These are phyloP conservation scores for Penicillium capsulatum DNA, from an alignment of 2,329 filamentous ascomycete species.

Conservation along the genomic window DNA sequence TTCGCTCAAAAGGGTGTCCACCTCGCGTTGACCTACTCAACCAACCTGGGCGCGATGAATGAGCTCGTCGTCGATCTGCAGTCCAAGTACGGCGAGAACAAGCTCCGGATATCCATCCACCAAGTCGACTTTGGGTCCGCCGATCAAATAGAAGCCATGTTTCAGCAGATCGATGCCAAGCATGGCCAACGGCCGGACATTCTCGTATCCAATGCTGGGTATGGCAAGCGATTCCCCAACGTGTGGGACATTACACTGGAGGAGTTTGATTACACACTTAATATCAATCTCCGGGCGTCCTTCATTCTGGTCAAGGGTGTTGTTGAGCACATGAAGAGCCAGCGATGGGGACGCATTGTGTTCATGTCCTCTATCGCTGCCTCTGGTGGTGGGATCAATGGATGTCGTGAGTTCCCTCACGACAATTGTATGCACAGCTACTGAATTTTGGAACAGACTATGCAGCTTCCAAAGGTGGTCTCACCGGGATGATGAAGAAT, in stretches of 20 bases:
- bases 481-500: conserved; percentile 64
- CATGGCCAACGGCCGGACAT: conserved; percentile 59
- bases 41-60: conserved; percentile 47
- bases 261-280: conserved; percentile 61
- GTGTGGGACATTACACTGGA: conserved; percentile 59
- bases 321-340: conserved; percentile 57
- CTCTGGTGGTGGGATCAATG: conserved; percentile 61
- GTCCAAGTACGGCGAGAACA: conserved; percentile 24
- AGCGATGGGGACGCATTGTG: conserved; percentile 61
- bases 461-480: conserved; percentile 58
- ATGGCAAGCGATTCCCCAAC: conserved; percentile 57
- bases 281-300: conserved; percentile 58
- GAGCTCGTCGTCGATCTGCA: conserved; percentile 44
- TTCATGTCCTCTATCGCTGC: conserved; percentile 62
- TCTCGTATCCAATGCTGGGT: conserved; percentile 62
- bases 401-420: conserved; percentile 44
- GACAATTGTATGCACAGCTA: neutral
- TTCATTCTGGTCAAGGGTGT: conserved; percentile 60
- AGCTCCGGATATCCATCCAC: conserved; percentile 51
- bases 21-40: conserved; percentile 58
- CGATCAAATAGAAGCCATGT: conserved; percentile 53
- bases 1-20: conserved; percentile 52
- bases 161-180: conserved; percentile 50
- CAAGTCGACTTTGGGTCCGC: conserved; percentile 55
- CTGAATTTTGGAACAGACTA: conserved; percentile 35